These are phyloP conservation scores for Suillus alpinus DNA, from an alignment of 768 basidiomycete species.

Conservation along the genomic window DNA sequence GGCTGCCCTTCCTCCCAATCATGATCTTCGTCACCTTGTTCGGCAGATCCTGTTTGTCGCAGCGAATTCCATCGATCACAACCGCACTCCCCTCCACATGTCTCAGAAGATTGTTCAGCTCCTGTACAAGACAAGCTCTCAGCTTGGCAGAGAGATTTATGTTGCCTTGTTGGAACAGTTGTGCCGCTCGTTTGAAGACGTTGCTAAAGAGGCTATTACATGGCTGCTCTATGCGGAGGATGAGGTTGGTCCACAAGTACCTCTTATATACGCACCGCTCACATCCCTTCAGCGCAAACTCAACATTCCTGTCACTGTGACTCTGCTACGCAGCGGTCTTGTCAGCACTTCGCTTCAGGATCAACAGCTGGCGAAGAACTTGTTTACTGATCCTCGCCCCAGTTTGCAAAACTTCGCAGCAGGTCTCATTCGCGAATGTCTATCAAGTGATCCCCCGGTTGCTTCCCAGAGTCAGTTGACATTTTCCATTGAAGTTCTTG, in stretches of 20 bases:
- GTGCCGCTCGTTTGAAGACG: constrained; percentile 86
- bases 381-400: constrained; percentile 75
- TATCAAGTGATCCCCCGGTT: constrained; percentile 77
- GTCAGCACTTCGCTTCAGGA: constrained; percentile 79
- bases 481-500: constrained; percentile 77
- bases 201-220: constrained; percentile 93
- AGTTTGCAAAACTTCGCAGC: constrained; percentile 79
- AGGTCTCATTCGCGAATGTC: constrained; percentile 81
- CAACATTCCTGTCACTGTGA: constrained; percentile 91
- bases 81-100: constrained; percentile 86
- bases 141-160: constrained; percentile 90
- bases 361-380: constrained; percentile 83
- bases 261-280: neutral
- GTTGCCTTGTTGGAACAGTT: constrained; percentile 86
- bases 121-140: constrained; percentile 83
- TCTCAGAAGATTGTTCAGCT: constrained; percentile 97
- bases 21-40: constrained; percentile 83
- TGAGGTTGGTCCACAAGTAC: constrained; percentile 54
- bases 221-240: constrained; percentile 98
- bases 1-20: constrained; percentile 70
- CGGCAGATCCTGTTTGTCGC: constrained; percentile 81
- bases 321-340: constrained; percentile 80
- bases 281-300: constrained; percentile 74
- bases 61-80: constrained; percentile 73
- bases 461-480: constrained; percentile 78